Evolutionary conservation across 768 basidiomycete genomes (phyloP), one percentile per base, ranked within the genome.

Genomic region (Steccherinum ochraceum): DNA sequence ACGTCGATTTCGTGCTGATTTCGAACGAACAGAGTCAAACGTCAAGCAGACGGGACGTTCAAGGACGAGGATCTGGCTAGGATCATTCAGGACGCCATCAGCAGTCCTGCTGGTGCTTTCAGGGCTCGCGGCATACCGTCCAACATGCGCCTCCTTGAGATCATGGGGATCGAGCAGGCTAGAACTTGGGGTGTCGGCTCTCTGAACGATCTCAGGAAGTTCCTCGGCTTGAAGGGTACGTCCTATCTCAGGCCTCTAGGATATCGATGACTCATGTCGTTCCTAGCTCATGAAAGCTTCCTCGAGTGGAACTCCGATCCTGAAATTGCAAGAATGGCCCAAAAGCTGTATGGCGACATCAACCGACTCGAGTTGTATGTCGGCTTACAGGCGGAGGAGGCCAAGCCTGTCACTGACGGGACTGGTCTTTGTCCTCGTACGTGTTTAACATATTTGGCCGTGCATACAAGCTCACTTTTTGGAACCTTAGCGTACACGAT

Each of bases 361-460:
- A 75, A 93, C 23, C 74, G 80, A 53, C 74, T 93, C 46, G 90
- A 93, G 62, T 71, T 93, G 16, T 92, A 93, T 58, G 83, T 84
- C 45, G 86, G 89, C 45, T 70, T 91, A 20, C 84, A 89, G 57
- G 89, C 87, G 0, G 88, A 90, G 60, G 80, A 86, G 26, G 69
- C 82, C 2, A 93, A 91, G 61, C 84, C 80, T 12, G 69, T 89
- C 35, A 74, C 83, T 19, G 81, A 83, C 0, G 90, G 90, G 46
- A 86, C 90, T 48, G 90, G 90, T 50, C 76, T 93, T 49, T 93
- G 90, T 68, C 89, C 90, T 54, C 84, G 88, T 82, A 58, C 47
- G 69, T 57, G 10, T 3, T 25, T 21, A 13, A 2, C 7, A 12
- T 20, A n/a, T n/a, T n/a, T n/a, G n/a, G 35, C 24, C 24, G 16